phyloP scores from a whole-genome alignment of 1,284 basidiomycete genomes.

The Leccinum holopus region DNA sequence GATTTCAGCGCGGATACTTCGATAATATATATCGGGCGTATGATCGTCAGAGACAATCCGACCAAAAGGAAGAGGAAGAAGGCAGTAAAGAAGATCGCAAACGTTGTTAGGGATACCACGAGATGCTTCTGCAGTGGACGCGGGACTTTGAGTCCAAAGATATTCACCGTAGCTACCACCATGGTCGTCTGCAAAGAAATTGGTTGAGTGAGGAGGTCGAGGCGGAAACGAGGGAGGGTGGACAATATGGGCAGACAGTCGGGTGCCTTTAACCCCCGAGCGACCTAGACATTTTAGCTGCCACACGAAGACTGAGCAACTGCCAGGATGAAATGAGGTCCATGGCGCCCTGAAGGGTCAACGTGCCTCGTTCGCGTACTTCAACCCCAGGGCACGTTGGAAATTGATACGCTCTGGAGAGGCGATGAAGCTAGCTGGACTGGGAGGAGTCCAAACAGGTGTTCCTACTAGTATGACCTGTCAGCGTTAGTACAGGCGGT shows the following conservation, averaged over 20 bases:
- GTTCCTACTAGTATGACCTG: background rate
- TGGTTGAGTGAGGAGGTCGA: background rate
- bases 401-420: background rate
- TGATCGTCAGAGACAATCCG: conserved; percentile 70
- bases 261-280: background rate
- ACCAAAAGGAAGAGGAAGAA: conserved; percentile 74
- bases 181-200: background rate
- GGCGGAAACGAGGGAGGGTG: background rate
- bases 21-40: conserved; percentile 70
- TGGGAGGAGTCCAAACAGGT: background rate
- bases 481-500: background rate
- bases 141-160: conserved; percentile 22
- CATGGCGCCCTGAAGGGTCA: background rate
- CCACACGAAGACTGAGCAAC: background rate
- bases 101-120: conserved; percentile 45
- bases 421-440: background rate
- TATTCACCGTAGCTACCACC: conserved; percentile 16
- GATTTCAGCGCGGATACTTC: conserved; percentile 44
- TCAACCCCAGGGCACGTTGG: background rate
- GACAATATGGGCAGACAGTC: background rate
- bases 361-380: background rate
- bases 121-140: conserved; percentile 47
- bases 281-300: background rate
- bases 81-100: conserved; percentile 48
- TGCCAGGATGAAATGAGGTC: background rate